phyloP scores from a whole-genome alignment of 192 early-diverging fungal species.

The Backusella sp. region DNA sequence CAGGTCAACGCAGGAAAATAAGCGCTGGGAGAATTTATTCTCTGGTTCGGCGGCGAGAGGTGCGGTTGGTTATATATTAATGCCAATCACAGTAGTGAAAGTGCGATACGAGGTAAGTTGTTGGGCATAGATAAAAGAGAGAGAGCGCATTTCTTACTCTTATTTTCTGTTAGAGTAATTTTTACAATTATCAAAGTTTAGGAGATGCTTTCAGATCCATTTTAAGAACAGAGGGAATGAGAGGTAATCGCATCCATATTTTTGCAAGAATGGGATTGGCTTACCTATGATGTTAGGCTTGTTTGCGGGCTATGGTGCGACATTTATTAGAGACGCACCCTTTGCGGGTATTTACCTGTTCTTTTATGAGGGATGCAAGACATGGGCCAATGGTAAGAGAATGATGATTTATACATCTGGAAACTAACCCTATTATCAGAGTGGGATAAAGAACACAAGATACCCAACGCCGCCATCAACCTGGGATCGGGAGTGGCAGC shows the following conservation, averaged over 20 bases:
- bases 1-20: slow-evolving; percentile 39
- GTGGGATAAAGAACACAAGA: neutral
- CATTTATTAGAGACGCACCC: slow-evolving; percentile 86
- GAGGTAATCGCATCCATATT: slow-evolving; percentile 35
- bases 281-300: slow-evolving; percentile 48
- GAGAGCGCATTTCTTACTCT: too few species aligned
- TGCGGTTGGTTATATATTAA: slow-evolving; percentile 81
- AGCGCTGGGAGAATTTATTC: slow-evolving; percentile 63
- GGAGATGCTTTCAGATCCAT: slow-evolving; percentile 66
- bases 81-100: slow-evolving; percentile 95
- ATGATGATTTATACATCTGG: too few species aligned
- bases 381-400: slow-evolving; percentile 37
- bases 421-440: neutral
- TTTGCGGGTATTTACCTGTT: slow-evolving; percentile 88
- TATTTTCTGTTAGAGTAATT: slow-evolving; percentile 58
- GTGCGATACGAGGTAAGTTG: slow-evolving; percentile 82
- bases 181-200: slow-evolving; percentile 80
- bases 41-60: slow-evolving; percentile 70
- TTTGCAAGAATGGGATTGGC: neutral
- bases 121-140: neutral
- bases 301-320: slow-evolving; percentile 86
- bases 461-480: slow-evolving; percentile 38
- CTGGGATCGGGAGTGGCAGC: slow-evolving; percentile 52
- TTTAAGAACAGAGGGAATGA: slow-evolving; percentile 61
- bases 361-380: slow-evolving; percentile 82